Evolutionary conservation across 768 basidiomycete species (phyloP).

Genomic region (Lentinus tigrinus): DNA sequence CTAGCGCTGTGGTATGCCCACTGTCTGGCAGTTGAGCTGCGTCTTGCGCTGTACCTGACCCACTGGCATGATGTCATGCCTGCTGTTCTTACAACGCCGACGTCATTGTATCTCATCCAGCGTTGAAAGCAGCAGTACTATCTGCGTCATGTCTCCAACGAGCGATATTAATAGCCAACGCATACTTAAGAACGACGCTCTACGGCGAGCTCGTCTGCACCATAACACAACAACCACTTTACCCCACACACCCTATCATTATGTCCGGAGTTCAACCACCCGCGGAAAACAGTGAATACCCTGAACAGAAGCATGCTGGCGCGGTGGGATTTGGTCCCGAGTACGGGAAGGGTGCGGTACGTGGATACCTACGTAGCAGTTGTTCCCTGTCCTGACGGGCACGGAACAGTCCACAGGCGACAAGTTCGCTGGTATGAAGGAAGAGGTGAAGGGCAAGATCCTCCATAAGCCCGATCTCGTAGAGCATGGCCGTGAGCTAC

Average conservation of each 20-base stretch:
- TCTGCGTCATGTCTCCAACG: constrained; percentile 12
- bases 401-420: constrained; percentile 30
- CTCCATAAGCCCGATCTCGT: constrained; percentile 34
- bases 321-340: constrained; percentile 41
- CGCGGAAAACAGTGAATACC: constrained; percentile 23
- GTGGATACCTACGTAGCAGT: neutral
- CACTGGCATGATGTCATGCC: constrained; percentile 6
- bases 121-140: neutral
- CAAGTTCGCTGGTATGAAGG: constrained; percentile 36
- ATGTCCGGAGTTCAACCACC: constrained; percentile 10
- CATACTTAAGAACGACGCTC: neutral
- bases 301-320: constrained; percentile 43
- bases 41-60: neutral
- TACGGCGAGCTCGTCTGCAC: too few species aligned
- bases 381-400: neutral
- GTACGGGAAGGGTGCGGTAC: constrained; percentile 31
- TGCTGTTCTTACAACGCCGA: neutral
- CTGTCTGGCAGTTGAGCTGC: too few species aligned
- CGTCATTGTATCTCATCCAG: neutral
- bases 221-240: neutral
- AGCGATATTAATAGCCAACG: neutral
- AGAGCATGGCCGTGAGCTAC: constrained; percentile 37
- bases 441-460: constrained; percentile 41
- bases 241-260: neutral
- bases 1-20: too few species aligned